Conservation (phyloP, 306 rosid species). For the Citrullus colocynthis region DNA sequence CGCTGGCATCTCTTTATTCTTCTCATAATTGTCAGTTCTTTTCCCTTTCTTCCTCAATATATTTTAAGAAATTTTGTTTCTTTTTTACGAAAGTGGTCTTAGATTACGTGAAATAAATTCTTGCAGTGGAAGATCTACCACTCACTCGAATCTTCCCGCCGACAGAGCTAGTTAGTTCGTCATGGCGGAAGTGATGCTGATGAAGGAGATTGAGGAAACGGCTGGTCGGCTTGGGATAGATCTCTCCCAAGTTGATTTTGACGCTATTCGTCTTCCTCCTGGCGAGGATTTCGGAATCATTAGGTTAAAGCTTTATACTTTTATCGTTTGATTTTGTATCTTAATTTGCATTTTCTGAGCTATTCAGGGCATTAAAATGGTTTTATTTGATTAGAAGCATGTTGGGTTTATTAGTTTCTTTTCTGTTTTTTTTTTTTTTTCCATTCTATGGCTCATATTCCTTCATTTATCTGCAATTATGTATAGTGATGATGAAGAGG, state of each 20-base stretch:
- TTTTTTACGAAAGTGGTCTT: not conserved
- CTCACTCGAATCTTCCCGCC: not conserved
- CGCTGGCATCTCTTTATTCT: not conserved
- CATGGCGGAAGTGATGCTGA: conserved; percentile 58
- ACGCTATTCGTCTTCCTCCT: conserved; percentile 46
- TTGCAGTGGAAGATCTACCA: not conserved
- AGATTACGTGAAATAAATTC: too few species aligned
- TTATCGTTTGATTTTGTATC: not conserved
- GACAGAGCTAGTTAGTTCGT: not conserved
- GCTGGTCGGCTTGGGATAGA: conserved; percentile 57
- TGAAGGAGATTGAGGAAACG: conserved; percentile 54
- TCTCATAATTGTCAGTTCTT: not conserved
- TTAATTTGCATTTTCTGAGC: not conserved
- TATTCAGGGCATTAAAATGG: not conserved
- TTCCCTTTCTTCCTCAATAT: not conserved
- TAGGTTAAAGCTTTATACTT: conserved; percentile 27
- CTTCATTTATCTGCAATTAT: not conserved
- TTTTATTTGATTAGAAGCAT: not conserved
- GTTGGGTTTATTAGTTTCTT: not conserved
- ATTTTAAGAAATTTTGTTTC: not conserved
- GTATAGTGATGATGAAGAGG: conserved; percentile 57
- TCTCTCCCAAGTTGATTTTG: conserved; percentile 39
- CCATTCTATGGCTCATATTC: not conserved
- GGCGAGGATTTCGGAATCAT: conserved; percentile 44
- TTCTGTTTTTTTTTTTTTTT: not conserved